phyloP scores from a whole-genome alignment of 495 filamentous ascomycete species.

The Xylaria telfairii region DNA sequence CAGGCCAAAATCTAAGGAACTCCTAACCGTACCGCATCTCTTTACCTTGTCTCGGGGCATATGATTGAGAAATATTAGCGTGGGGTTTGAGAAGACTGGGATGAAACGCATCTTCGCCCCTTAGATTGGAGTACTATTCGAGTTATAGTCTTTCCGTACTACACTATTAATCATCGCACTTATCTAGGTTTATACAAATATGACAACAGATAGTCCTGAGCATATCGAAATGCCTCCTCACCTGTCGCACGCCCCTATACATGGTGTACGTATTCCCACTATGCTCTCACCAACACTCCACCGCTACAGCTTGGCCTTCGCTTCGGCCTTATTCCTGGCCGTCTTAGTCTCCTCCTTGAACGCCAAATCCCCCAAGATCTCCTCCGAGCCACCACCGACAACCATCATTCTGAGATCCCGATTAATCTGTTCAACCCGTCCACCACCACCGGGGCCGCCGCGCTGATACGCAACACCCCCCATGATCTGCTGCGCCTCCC shows the following conservation, averaged over 20 bases:
- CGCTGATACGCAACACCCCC: constrained; percentile 64
- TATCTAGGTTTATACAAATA: neutral
- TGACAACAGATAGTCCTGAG: neutral
- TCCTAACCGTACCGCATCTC: neutral
- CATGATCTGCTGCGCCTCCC: constrained; percentile 67
- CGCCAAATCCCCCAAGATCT: constrained; percentile 62
- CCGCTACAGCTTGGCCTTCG: constrained; percentile 5
- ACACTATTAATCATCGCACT: neutral
- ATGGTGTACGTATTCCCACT: neutral
- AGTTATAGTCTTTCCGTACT: neutral
- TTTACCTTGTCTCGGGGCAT: neutral
- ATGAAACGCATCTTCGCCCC: neutral
- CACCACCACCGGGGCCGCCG: constrained; percentile 53
- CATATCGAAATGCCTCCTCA: neutral
- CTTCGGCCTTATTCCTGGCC: constrained; percentile 21
- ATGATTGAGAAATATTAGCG: neutral
- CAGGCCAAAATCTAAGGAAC: constrained; percentile 8
- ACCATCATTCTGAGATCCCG: constrained; percentile 63
- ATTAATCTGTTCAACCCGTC: constrained; percentile 61
- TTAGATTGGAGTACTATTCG: neutral
- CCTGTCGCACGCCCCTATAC: neutral
- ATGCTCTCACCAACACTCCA: neutral
- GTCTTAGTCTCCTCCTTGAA: constrained; percentile 52
- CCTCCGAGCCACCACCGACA: constrained; percentile 64
- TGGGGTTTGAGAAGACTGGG: neutral